Evolutionary conservation across 2,329 filamentous ascomycete species (phyloP).

Genomic region (Harringtonia aguacate): DNA sequence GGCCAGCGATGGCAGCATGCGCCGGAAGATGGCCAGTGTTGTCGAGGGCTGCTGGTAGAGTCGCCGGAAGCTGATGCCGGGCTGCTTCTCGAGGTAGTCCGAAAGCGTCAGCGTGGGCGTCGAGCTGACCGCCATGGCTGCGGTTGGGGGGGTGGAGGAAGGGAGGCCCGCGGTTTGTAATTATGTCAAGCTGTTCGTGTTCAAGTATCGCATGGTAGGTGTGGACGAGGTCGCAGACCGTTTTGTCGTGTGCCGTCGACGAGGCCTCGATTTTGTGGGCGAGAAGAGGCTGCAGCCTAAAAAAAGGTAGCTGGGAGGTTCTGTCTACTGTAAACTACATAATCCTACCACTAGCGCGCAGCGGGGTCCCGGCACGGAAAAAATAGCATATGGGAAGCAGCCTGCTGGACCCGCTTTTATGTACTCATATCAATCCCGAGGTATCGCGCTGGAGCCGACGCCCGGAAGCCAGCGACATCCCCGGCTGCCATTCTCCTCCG

Average conservation of each 20-base stretch:
- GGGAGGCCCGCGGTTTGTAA: no score
- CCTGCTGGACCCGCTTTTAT: background rate
- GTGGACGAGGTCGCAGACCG: no score
- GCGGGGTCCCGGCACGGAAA: no score
- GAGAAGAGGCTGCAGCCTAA: background rate
- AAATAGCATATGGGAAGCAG: no score
- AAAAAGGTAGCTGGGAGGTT: no score
- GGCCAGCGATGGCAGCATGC: conserved; percentile 90
- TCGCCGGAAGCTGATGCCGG: conserved; percentile 78
- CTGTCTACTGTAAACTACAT: no score
- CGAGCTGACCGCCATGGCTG: conserved; percentile 34
- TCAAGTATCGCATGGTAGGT: no score
- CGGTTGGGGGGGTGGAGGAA: no score
- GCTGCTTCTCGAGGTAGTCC: conserved; percentile 88
- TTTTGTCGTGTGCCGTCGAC: background rate
- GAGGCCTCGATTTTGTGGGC: background rate
- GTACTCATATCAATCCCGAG: background rate
- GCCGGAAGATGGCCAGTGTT: conserved; percentile 87
- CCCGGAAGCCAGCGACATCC: no score
- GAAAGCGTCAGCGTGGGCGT: conserved; percentile 50
- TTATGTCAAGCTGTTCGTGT: no score
- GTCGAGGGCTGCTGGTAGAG: conserved; percentile 95
- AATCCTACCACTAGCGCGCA: no score
- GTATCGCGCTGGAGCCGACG: background rate
- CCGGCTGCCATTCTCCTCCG: no score